Conservation (phyloP, 2,329 filamentous ascomycete species). For the Ceratocystis huliohia region DNA sequence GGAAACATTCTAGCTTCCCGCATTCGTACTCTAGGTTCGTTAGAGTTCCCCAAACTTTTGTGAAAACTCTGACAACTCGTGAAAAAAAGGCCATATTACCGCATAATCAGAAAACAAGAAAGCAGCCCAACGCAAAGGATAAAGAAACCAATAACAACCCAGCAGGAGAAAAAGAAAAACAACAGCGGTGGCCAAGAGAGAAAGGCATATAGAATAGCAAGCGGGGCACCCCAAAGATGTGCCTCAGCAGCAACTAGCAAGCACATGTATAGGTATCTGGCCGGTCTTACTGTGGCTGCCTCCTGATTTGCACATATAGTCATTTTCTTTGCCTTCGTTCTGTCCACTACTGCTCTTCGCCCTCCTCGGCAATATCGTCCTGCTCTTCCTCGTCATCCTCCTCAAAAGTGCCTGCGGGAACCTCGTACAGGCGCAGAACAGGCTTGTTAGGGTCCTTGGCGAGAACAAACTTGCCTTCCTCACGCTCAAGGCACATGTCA, state of each 20-base stretch:
- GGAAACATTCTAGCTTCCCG: not conserved
- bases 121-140: conserved; percentile 4
- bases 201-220: not conserved
- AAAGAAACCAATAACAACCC: not conserved
- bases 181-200: not conserved
- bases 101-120: conserved; percentile 11
- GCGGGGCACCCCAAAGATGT: not conserved
- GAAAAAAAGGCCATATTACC: conserved; percentile 11
- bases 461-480: conserved; percentile 69
- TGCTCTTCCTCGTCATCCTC: conserved; percentile 53
- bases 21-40: not conserved
- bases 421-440: conserved; percentile 82
- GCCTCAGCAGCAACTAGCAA: too few relatives aligned
- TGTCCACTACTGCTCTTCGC: conserved; percentile 23
- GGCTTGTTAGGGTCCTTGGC: conserved; percentile 94
- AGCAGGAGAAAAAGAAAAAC: conserved; percentile 1
- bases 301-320: not conserved
- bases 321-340: not conserved
- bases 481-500: conserved; percentile 72
- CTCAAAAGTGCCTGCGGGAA: conserved; percentile 74
- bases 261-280: not conserved
- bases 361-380: conserved; percentile 42
- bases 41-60: conserved; percentile 4
- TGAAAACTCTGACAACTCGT: conserved; percentile 10
- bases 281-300: not conserved